Percentiles rank a stretch among this genome's conserved stretches.
These are phyloP conservation scores for Staphylotrichum longicolle DNA, from an alignment of 495 filamentous ascomycete genomes.

Conservation along the genomic window DNA sequence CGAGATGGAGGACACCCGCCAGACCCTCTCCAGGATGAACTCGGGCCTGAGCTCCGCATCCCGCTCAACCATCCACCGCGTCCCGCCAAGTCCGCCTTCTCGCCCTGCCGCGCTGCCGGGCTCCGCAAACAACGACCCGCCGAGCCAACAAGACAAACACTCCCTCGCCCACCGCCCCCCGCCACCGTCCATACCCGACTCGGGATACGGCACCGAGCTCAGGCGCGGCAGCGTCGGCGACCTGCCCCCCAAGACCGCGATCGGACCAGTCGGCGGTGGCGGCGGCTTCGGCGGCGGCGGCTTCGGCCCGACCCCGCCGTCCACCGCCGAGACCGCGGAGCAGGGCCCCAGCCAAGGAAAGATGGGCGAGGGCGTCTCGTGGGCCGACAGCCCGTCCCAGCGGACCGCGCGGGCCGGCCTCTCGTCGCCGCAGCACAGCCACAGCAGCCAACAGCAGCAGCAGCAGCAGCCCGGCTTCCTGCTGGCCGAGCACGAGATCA, in stretches of 20 bases:
- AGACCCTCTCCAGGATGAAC: slow-evolving; percentile 29
- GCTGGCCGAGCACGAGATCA: not conserved
- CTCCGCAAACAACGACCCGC: not conserved
- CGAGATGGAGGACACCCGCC: slow-evolving; percentile 31
- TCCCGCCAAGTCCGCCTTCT: slow-evolving; percentile 31
- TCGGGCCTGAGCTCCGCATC: slow-evolving; percentile 29
- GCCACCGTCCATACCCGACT: slow-evolving; percentile 29
- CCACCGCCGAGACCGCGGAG: not conserved
- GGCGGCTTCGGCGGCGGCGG: no score
- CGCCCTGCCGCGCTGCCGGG: slow-evolving; percentile 10
- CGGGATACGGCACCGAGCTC: slow-evolving; percentile 29
- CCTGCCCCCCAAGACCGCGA: not conserved
- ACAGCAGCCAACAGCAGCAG: not conserved
- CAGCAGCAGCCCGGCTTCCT: not conserved
- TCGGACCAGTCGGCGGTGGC: no score
- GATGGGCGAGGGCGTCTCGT: not conserved
- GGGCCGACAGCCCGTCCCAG: not conserved
- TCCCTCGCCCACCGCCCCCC: slow-evolving; percentile 9
- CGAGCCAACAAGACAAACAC: slow-evolving; percentile 1
- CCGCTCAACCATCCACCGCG: slow-evolving; percentile 31
- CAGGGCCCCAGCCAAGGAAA: not conserved
- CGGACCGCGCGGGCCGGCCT: not conserved
- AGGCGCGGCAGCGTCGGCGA: slow-evolving; percentile 29
- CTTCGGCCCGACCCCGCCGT: not conserved
- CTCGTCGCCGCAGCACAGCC: not conserved